Percentiles rank a stretch among this genome's conserved stretches.
Evolutionary conservation across 129 eudicot species (phyloP).

Genomic region (Glebionis coronaria): DNA sequence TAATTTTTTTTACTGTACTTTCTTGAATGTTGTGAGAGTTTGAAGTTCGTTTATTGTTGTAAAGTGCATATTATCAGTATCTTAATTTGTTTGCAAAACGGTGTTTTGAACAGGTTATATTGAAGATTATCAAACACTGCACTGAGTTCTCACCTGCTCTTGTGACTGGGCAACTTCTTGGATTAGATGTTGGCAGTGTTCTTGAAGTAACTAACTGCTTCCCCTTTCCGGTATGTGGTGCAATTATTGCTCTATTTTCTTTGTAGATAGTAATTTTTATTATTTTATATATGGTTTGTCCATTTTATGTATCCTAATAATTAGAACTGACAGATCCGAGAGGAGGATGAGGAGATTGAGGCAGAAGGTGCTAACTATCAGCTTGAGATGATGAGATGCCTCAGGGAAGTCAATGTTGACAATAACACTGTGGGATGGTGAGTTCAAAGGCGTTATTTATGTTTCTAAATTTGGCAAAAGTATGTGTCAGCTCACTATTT

Average conservation of each 20-base stretch:
- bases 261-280: background rate
- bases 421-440: slow-evolving; percentile 99
- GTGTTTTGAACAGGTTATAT: slow-evolving; percentile 56
- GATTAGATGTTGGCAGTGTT: slow-evolving; percentile 97
- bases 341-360: slow-evolving; percentile 97
- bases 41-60: no score
- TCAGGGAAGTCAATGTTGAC: slow-evolving; percentile 98
- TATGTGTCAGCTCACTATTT: background rate
- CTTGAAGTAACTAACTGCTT: slow-evolving; percentile 99
- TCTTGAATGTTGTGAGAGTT: no score
- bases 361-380: slow-evolving; percentile 99
- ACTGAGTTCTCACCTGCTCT: slow-evolving; percentile 85
- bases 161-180: slow-evolving; percentile 96
- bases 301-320: background rate
- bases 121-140: slow-evolving; percentile 97
- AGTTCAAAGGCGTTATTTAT: slow-evolving; percentile 21
- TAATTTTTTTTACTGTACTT: no score
- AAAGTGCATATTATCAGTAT: no score
- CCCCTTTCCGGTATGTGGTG: slow-evolving; percentile 81
- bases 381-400: slow-evolving; percentile 99
- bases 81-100: no score
- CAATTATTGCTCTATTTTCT: background rate
- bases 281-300: background rate
- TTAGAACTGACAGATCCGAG: slow-evolving; percentile 52
- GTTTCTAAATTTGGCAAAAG: background rate